Evolutionary conservation across 140 eudicot species (phyloP).

Genomic region (Artemisia princeps): DNA sequence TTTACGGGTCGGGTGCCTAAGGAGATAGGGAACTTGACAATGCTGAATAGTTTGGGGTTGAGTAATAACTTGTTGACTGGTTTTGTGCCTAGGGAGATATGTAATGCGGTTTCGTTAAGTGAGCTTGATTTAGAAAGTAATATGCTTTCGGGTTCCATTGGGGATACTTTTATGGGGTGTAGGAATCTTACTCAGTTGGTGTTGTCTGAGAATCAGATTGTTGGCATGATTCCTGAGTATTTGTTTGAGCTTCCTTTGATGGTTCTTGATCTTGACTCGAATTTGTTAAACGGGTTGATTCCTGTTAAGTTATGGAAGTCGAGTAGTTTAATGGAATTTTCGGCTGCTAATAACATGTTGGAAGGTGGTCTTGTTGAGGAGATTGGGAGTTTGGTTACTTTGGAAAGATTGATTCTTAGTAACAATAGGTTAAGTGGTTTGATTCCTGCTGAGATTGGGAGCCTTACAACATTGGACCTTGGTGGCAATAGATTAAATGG

Average conservation of each 20-base stretch:
- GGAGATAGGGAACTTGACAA: slow-evolving; percentile 60
- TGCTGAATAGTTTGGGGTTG: slow-evolving; percentile 41
- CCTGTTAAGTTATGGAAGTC: slow-evolving; percentile 58
- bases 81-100: slow-evolving; percentile 54
- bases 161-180: slow-evolving; percentile 52
- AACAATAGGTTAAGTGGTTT: slow-evolving; percentile 42
- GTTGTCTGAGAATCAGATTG: slow-evolving; percentile 41
- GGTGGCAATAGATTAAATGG: slow-evolving; percentile 49
- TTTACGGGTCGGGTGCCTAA: slow-evolving; percentile 58
- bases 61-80: slow-evolving; percentile 60
- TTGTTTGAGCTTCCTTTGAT: slow-evolving; percentile 49
- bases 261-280: slow-evolving; percentile 67
- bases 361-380: slow-evolving; percentile 41
- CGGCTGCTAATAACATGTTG: slow-evolving; percentile 54
- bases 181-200: slow-evolving; percentile 47
- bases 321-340: slow-evolving; percentile 48
- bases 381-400: slow-evolving; percentile 35
- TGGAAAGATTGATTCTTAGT: slow-evolving; percentile 49
- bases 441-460: slow-evolving; percentile 49
- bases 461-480: slow-evolving; percentile 57
- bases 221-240: slow-evolving; percentile 55
- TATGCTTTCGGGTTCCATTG: slow-evolving; percentile 54
- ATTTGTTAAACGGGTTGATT: slow-evolving; percentile 49
- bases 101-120: slow-evolving; percentile 42
- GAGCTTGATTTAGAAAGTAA: slow-evolving; percentile 57